Percentiles rank a stretch among this genome's conserved stretches.
phyloP scores from a whole-genome alignment of 306 rosid species.

The Cercis canadensis region DNA sequence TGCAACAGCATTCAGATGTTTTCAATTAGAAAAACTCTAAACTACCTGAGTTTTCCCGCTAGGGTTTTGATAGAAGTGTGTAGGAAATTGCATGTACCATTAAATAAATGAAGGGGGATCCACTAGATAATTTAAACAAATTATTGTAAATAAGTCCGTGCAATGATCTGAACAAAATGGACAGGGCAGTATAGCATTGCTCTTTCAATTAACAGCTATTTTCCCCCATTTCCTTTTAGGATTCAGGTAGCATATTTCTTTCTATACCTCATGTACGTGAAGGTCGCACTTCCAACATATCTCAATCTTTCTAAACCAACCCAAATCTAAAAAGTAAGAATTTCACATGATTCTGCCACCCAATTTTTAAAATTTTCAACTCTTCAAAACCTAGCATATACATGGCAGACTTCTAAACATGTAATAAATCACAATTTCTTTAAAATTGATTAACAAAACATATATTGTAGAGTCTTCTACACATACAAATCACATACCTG shows the following conservation, averaged over 20 bases:
- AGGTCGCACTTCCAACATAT: slow-evolving; percentile 7
- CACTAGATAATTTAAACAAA: no score
- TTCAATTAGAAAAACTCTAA: no score
- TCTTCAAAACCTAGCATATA: slow-evolving; percentile 17
- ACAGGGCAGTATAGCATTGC: no score
- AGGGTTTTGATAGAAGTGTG: no score
- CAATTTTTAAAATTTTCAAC: background rate
- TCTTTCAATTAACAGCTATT: no score
- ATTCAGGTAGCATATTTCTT: background rate
- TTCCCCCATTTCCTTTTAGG: background rate
- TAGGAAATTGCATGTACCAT: no score
- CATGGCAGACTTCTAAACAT: background rate
- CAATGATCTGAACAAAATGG: no score
- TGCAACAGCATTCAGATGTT: no score
- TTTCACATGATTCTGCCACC: background rate
- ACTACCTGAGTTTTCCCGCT: no score
- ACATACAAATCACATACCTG: slow-evolving; percentile 61
- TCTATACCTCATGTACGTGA: background rate
- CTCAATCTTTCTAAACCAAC: slow-evolving; percentile 15
- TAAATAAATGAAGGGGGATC: no score
- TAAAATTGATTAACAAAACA: slow-evolving; percentile 4
- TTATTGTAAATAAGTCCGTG: no score
- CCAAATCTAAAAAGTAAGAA: background rate
- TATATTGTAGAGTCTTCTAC: slow-evolving; percentile 18
- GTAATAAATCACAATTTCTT: slow-evolving; percentile 9